Evolutionary conservation across 352 stramenopile genomes (phyloP).

Genomic region (Phytophthora cryptogea): DNA sequence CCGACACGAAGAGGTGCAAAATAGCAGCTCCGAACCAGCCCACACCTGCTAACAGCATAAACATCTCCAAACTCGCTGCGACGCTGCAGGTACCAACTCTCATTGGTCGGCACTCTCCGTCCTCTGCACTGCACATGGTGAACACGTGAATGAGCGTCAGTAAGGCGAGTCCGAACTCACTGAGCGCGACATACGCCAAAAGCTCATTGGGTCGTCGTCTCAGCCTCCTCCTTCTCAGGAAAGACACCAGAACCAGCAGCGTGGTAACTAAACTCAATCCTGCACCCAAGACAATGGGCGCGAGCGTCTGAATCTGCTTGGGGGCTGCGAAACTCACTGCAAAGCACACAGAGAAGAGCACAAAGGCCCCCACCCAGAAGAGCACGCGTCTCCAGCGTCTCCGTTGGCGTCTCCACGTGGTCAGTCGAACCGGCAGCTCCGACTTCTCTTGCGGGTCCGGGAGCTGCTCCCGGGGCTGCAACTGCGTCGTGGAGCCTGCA

Average conservation of each 20-base stretch:
- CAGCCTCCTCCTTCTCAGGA: constrained; percentile 39
- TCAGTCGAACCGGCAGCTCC: constrained; percentile 33
- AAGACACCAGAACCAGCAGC: constrained; percentile 57
- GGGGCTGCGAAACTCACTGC: constrained; percentile 51
- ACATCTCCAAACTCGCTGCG: constrained; percentile 54
- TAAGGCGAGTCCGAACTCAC: constrained; percentile 58
- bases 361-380: constrained; percentile 38
- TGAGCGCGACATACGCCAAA: constrained; percentile 64
- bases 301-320: constrained; percentile 37
- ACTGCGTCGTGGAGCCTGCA: constrained; percentile 8
- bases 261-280: constrained; percentile 57
- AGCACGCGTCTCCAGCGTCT: constrained; percentile 23
- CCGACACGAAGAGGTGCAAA: constrained; percentile 71
- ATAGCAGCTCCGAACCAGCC: constrained; percentile 76
- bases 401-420: constrained; percentile 32
- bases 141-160: constrained; percentile 52
- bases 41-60: constrained; percentile 60
- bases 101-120: constrained; percentile 45
- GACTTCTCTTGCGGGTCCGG: constrained; percentile 25
- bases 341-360: constrained; percentile 48
- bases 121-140: constrained; percentile 41
- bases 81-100: constrained; percentile 41
- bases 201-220: constrained; percentile 66
- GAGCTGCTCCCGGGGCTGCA: constrained; percentile 9
- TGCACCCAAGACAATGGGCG: constrained; percentile 51